Evolutionary conservation across 2,329 filamentous ascomycete genomes (phyloP), one percentile per base, ranked within the genome.

Genomic region (Pezicula neosporulosa): DNA sequence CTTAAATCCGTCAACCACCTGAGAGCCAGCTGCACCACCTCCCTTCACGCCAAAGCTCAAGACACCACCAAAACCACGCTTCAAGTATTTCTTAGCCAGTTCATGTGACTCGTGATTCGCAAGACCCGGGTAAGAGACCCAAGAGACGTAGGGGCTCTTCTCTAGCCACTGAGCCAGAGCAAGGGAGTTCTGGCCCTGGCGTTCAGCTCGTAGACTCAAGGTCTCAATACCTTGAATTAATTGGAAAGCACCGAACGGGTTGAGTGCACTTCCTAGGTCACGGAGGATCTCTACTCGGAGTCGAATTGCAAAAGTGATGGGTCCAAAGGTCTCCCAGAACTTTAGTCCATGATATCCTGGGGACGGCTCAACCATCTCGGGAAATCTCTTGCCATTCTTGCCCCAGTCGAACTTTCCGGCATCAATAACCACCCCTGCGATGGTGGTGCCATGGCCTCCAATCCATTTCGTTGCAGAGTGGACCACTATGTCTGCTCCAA

Each of bases 401-500:
- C 88, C 90, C 92, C 93, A 97, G 77, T 96, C 87, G 68, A 97
- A 97, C 68, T 90, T 94, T 63, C 92, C 92, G 59, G 86, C 83
- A 74, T 97, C 92, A 57, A 97, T 77, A 33, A 97, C 81, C 41
- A 96, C 81, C 55, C 92, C 92, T 52, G 81, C 92, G 59, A 97
- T 89, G 24, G 92, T 96, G 38, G 92, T 96, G 55, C 92, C 93
- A 70, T 97, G 93, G 39, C 92, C 92, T 51, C 92, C 92, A 56
- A 97, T 97, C 92, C 92, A 97, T 72, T 97, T 97, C 52, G 92
- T 96, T 10, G 91, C 91, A 37, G 89, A 94, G 78, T 97, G 91
- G 21, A 96, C 89, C 48, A 97, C 87, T 54, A 97, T 96, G 67
- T 97, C 92, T 57, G 89, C 92, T 50, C 92, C 92, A 70, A 96